Base-by-base conservation (phyloP, 2,329 filamentous ascomycete species). In the Geosmithia morbida region DNA sequence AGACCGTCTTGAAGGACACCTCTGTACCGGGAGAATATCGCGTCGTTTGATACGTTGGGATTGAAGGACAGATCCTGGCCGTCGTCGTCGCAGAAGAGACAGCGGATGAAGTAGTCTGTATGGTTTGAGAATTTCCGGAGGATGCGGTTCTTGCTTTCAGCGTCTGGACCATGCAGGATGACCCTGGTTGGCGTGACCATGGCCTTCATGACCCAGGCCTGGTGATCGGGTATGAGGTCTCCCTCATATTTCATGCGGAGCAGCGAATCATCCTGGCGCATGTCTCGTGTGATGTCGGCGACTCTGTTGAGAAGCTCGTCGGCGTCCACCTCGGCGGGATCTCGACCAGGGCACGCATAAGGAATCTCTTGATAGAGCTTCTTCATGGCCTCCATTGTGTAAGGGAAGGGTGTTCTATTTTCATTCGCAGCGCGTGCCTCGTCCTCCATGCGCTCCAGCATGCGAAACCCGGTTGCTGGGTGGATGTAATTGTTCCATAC, bases 51-150 rank as follows among this genome's bases (percentile, higher is more conserved):
- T 1, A 74, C 59, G 5, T 61, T 66, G 1, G 71, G 59, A 49
- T 79, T 80, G 57, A 77, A 80, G 17, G 66, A 68, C 0, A 92
- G 57, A 17, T 75, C 72, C 20, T 79, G 69, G 0, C 82, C 82
- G 55, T 85, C 75, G 57, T 94, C 86, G 44, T 92, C 86, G 29
- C 71, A 71, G 54, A 92, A 88, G 7, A 78, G 72, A 0, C 89
- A 83, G 0, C 86, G 74, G 1, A 86, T 56, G 53, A 88, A 88
- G 53, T 73, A 70, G 43, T 84, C 75, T 2, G 71, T 71, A 48
- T 79, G 67, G 0, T 72, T 55, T 0, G 70, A 60, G 51, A 80
- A 86, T 51, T 77, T 76, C n/a, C 85, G 75, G 16, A 89, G 64
- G 2, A 89, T 76, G 4, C 83, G 70, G 55, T 88, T 88, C 49